Evolutionary conservation across 495 filamentous ascomycete species (phyloP), one percentile per base, ranked within the genome.

Genomic region (Penicillium maclennaniae): DNA sequence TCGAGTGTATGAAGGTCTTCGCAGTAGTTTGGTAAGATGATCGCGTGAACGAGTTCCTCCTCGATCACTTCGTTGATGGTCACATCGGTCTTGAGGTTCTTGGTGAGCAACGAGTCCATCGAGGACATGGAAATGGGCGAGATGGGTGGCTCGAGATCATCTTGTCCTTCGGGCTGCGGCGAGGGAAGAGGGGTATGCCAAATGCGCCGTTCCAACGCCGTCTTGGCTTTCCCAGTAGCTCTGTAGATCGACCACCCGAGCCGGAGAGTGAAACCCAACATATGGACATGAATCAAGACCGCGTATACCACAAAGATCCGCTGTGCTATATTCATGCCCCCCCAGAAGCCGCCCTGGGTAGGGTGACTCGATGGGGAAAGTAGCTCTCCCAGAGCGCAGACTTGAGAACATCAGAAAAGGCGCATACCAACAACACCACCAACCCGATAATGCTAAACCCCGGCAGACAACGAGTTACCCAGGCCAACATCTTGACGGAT

Each of bases 1-100:
- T 79, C 70, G 47, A 88, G 66, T 0, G 79, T 85, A 45, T 84
- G 79, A 49, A 84, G 65, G 23, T 87, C 83, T 58, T 88, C 85
- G 53, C 83, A 83, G 67, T 88, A 88, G 57, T 86, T 86, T 14
- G 85, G 85, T 9, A 88, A 69, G 54, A 88, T 74, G 47, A 88
- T 85, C 2, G 83, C 82, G 49, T 86, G 82, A 14, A 86, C 67
- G 19, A 85, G 48, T 47, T 71, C 70, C 4, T 61, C 53, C 16
- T 51, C 59, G 6, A n/a, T 53, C 38, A 48, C 34, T 49, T 43
- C 59, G 9, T 16, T 58, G 40, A 38, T 42, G 19, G n/a, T 44
- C 0, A 54, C 40, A 1, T 46, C 46, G 6, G 25, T 31, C 6
- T 55, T 16, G 7, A 54, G 10, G 14, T 51, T 45, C 41, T 65